Evolutionary conservation across 192 early-diverging fungal species (phyloP).

Genomic region (Lunasporangiospora selenospora): DNA sequence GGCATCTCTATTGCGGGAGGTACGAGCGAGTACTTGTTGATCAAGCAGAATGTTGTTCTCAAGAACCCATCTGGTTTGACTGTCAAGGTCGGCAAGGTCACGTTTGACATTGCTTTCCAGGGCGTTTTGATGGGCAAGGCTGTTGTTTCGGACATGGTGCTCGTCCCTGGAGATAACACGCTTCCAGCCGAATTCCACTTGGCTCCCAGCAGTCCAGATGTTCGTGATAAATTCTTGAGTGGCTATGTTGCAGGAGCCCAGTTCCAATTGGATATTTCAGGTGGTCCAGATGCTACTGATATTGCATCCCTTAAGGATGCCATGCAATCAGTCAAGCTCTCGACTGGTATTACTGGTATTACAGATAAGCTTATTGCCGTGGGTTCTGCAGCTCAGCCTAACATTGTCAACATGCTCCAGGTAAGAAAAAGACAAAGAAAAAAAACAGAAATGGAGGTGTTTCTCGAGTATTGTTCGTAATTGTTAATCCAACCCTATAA

Average conservation of each 20-base stretch:
- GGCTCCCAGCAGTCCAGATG: slow-evolving; percentile 17
- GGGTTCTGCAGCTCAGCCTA: slow-evolving; percentile 30
- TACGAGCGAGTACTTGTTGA: slow-evolving; percentile 47
- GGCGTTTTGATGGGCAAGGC: slow-evolving; percentile 49
- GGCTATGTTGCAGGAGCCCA: slow-evolving; percentile 49
- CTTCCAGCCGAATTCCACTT: slow-evolving; percentile 52
- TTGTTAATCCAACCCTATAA: too few relatives aligned
- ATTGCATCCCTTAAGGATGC: slow-evolving; percentile 53
- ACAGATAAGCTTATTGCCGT: slow-evolving; percentile 47
- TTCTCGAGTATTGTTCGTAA: too few relatives aligned
- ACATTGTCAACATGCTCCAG: slow-evolving; percentile 29
- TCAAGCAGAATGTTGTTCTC: slow-evolving; percentile 49
- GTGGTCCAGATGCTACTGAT: slow-evolving; percentile 41
- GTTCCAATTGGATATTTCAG: slow-evolving; percentile 49
- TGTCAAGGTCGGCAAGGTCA: slow-evolving; percentile 54
- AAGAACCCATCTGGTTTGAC: slow-evolving; percentile 61
- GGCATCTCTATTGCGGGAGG: slow-evolving; percentile 61
- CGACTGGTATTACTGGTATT: slow-evolving; percentile 52
- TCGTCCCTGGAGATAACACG: slow-evolving; percentile 57
- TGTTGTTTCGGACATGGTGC: slow-evolving; percentile 46
- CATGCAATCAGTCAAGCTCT: slow-evolving; percentile 48
- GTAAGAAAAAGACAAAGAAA: too few relatives aligned
- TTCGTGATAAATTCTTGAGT: slow-evolving; percentile 47
- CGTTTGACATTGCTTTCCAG: slow-evolving; percentile 46
- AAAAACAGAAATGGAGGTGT: too few relatives aligned